Conservation (phyloP, 31 red algal species). For the Asparagopsis taxiformis region DNA sequence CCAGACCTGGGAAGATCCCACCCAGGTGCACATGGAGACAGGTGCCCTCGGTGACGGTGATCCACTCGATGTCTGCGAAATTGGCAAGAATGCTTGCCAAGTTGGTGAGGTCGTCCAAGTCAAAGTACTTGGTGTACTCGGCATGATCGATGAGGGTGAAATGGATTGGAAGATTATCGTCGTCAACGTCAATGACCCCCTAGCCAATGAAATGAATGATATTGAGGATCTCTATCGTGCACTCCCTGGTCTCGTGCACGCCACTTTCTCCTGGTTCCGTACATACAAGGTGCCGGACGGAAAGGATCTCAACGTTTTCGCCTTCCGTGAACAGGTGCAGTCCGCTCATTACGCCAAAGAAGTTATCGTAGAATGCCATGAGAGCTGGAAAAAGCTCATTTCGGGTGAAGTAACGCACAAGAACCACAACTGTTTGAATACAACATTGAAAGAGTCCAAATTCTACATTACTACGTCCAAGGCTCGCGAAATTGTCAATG, state of each 20-base stretch:
- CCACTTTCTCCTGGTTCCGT: constrained; percentile 86
- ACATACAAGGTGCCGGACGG: constrained; percentile 86
- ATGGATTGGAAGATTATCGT: constrained; percentile 88
- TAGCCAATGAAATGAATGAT: constrained; percentile 61
- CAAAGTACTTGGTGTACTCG: constrained; percentile 76
- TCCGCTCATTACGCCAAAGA: constrained; percentile 63
- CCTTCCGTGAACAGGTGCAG: no score
- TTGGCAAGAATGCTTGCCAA: constrained; percentile 41
- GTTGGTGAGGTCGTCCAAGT: constrained; percentile 75
- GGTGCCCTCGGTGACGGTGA: constrained; percentile 82
- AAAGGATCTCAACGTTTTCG: constrained; percentile 72
- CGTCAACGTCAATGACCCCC: constrained; percentile 57
- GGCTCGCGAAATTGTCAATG: constrained; percentile 42
- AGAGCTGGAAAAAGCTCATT: constrained; percentile 65
- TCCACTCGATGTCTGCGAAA: constrained; percentile 81
- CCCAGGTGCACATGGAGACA: constrained; percentile 86
- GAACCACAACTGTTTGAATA: constrained; percentile 86
- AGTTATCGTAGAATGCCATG: constrained; percentile 72
- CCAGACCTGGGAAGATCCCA: constrained; percentile 83
- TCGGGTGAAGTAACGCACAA: constrained; percentile 80
- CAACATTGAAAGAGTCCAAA: constrained; percentile 65
- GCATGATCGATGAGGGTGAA: constrained; percentile 85
- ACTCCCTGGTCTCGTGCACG: constrained; percentile 70
- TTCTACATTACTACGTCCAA: constrained; percentile 32
- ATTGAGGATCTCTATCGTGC: constrained; percentile 68